Percentiles rank a stretch among this genome's conserved stretches.
Evolutionary conservation across 2,329 filamentous ascomycete species (phyloP).

Genomic region (Pezicula carpinea): DNA sequence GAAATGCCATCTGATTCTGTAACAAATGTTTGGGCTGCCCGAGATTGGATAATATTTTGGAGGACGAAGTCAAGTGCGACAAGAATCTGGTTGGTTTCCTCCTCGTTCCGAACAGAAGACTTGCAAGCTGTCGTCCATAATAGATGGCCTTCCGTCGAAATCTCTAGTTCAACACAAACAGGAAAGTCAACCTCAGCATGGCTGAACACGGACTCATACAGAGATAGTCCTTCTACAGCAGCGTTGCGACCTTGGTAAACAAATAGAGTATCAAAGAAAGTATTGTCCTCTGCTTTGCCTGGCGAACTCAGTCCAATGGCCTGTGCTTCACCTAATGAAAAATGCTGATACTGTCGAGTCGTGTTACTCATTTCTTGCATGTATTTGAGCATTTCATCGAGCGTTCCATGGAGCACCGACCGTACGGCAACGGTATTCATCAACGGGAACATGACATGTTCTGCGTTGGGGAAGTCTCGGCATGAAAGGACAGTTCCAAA

Average conservation of each 20-base stretch:
- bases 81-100: conserved; percentile 48
- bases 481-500: conserved; percentile 85
- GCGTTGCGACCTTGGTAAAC: conserved; percentile 54
- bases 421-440: conserved; percentile 87
- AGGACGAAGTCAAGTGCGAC: conserved; percentile 56
- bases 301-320: conserved; percentile 30
- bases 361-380: conserved; percentile 66
- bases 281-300: conserved; percentile 24
- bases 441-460: conserved; percentile 73
- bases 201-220: conserved; percentile 34
- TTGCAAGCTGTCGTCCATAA: conserved; percentile 72
- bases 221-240: neutral
- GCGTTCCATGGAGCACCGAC: conserved; percentile 65
- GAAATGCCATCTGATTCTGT: conserved; percentile 50
- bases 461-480: conserved; percentile 66
- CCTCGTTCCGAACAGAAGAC: conserved; percentile 42
- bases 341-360: conserved; percentile 69
- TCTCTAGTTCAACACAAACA: conserved; percentile 76
- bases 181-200: conserved; percentile 73
- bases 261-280: conserved; percentile 60
- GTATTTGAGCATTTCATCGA: conserved; percentile 61
- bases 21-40: conserved; percentile 46
- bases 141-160: conserved; percentile 43
- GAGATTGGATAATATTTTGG: conserved; percentile 44
- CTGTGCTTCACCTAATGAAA: conserved; percentile 63